Evolutionary conservation across 768 basidiomycete species (phyloP).

Genomic region (Pulveroboletus ravenelii): DNA sequence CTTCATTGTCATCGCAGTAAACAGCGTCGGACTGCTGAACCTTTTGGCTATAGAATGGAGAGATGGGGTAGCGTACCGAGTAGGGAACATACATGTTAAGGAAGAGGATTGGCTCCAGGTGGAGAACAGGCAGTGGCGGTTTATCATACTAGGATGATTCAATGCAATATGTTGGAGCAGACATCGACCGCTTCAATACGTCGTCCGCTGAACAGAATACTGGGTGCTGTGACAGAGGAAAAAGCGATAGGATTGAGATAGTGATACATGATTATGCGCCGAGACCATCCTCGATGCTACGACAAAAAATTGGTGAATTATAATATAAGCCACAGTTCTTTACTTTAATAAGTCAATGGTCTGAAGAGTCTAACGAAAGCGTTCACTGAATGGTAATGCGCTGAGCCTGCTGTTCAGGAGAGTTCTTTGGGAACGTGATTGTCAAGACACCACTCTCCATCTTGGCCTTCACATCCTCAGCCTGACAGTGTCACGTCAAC

Average conservation of each 20-base stretch:
- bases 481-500: slow-evolving; percentile 17
- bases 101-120: slow-evolving; percentile 2
- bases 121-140: slow-evolving; percentile 12
- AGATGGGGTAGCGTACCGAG: slow-evolving; percentile 15
- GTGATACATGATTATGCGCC: no score
- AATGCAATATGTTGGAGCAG: neutral
- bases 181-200: no score
- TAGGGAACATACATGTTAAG: neutral
- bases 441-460: slow-evolving; percentile 44
- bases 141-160: slow-evolving; percentile 7
- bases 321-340: no score
- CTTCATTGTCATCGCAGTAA: slow-evolving; percentile 10
- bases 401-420: slow-evolving; percentile 35
- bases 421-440: slow-evolving; percentile 42
- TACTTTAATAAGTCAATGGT: no score
- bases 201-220: no score
- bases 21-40: neutral
- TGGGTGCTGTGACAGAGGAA: no score
- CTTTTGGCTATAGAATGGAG: slow-evolving; percentile 15
- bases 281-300: no score
- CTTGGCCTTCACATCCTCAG: slow-evolving; percentile 41
- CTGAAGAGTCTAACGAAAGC: no score
- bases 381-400: slow-evolving; percentile 27
- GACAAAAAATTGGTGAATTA: no score
- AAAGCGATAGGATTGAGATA: no score